Evolutionary conservation across 768 basidiomycete genomes (phyloP), one percentile per base, ranked within the genome.

Genomic region (Coprinopsis marcescibilis): DNA sequence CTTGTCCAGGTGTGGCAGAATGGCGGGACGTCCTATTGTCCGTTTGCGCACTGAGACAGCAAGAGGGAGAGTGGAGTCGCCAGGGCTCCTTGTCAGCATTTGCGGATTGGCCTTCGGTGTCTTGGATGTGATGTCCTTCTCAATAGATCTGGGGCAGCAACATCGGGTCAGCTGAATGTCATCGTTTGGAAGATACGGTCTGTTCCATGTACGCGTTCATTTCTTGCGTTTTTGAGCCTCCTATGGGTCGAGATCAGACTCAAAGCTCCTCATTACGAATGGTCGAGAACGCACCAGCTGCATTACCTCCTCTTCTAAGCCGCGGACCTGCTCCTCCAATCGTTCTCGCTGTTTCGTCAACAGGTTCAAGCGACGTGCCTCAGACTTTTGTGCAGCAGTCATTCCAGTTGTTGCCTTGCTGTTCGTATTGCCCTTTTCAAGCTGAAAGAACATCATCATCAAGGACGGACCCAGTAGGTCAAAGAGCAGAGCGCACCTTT

Each of bases 301-400:
- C 51, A 79, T 60, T 2, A 89, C 68, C 54, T 90, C 85, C 2
- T 72, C 70, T 52, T 85, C 81, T 25, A 89, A 59, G 1, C 70
- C 65, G 36, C 65, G 65, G 2, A 83, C 63, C 56, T 89, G 82
- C 30, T 73, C 70, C 55, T 88, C 86, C 20, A 89, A 63, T 39
- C 75, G 72, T 59, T 85, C 77, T 29, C 82, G 71, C 53, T 89
- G 84, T 52, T 78, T 82, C 11, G 70, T 70, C 4, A 88, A 65
- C 60, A 78, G 71, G 49, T 85, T 81, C 24, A 85, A 61, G 35
- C 81, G 74, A 13, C 84, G 72, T 25, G 76, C 75, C 57, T 89
- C 85, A 6, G 81, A 68, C 54, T 85, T 88, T 57, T 78, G 80
- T 4, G 74, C 63, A 32, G 76, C 70, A 11, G 75, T 71, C 0